Conservation (phyloP, 1,139 yeast species). For the Hemisphaericaspora xylanilytica region DNA sequence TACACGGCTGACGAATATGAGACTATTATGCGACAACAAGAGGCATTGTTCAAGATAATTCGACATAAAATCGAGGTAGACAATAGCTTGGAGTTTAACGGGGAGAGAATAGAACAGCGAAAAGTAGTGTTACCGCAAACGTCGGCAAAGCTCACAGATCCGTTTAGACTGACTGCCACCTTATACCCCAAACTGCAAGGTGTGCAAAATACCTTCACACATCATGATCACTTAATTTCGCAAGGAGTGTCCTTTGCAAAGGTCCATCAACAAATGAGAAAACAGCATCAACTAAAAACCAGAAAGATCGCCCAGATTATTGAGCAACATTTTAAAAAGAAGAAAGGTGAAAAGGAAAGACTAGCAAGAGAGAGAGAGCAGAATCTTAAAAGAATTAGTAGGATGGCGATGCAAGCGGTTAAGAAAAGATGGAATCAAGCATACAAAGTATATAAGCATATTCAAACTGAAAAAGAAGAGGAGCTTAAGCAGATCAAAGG, state of each 20-base stretch:
- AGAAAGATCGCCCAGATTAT: conserved; percentile 77
- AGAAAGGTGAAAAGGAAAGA: conserved; percentile 86
- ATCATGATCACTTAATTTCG: conserved; percentile 67
- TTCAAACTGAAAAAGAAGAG: conserved; percentile 57
- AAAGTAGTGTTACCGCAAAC: conserved; percentile 47
- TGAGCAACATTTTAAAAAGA: conserved; percentile 81
- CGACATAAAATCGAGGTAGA: conserved; percentile 34
- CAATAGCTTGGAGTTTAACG: conserved; percentile 40
- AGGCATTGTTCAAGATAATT: conserved; percentile 25
- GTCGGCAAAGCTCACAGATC: conserved; percentile 39
- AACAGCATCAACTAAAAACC: conserved; percentile 63
- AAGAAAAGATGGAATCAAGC: conserved; percentile 91
- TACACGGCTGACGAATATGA: conserved; percentile 37
- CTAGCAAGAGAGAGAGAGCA: conserved; percentile 68
- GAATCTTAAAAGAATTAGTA: conserved; percentile 65
- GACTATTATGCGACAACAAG: conserved; percentile 31
- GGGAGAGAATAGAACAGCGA: conserved; percentile 43
- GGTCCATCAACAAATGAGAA: conserved; percentile 65
- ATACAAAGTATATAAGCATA: conserved; percentile 67
- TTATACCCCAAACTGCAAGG: conserved; percentile 43
- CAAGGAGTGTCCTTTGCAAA: conserved; percentile 78
- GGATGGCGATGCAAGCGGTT: conserved; percentile 78
- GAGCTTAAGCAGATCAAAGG: conserved; percentile 74
- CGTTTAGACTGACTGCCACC: conserved; percentile 37
- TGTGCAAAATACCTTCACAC: conserved; percentile 47